Evolutionary conservation across 345 rosid genomes (phyloP).

Genomic region (Noccaea caerulescens): DNA sequence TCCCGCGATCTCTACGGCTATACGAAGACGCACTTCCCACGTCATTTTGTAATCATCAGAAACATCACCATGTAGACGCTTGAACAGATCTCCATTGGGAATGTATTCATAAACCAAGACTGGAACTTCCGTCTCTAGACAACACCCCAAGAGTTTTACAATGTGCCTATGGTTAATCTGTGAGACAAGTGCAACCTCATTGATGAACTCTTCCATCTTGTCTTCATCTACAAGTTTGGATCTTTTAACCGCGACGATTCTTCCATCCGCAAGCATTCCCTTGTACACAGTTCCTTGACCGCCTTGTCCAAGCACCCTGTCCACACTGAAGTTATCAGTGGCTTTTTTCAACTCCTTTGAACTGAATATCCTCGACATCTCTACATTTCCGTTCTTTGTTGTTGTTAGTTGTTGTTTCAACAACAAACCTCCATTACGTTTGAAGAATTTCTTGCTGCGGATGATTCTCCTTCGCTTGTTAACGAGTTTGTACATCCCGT

Average conservation of each 20-base stretch:
- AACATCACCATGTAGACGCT: slow-evolving; percentile 39
- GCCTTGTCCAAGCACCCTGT: slow-evolving; percentile 48
- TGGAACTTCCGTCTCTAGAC: slow-evolving; percentile 37
- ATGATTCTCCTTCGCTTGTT: slow-evolving; percentile 21
- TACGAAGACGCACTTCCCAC: slow-evolving; percentile 49
- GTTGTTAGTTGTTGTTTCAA: slow-evolving; percentile 42
- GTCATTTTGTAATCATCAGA: slow-evolving; percentile 26
- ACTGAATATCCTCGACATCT: slow-evolving; percentile 27
- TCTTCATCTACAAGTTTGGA: slow-evolving; percentile 25
- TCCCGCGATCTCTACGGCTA: slow-evolving; percentile 42
- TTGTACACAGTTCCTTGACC: slow-evolving; percentile 48
- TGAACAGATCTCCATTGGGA: slow-evolving; percentile 49
- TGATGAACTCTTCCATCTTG: slow-evolving; percentile 49
- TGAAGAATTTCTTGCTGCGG: slow-evolving; percentile 20
- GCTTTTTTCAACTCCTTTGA: slow-evolving; percentile 33
- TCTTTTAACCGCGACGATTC: slow-evolving; percentile 43
- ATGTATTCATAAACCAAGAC: slow-evolving; percentile 45
- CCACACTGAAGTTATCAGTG: slow-evolving; percentile 11
- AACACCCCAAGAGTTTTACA: slow-evolving; percentile 50
- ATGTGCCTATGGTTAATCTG: slow-evolving; percentile 48
- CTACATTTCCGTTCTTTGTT: slow-evolving; percentile 10
- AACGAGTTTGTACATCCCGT: slow-evolving; percentile 1
- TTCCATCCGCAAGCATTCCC: slow-evolving; percentile 49
- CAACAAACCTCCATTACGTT: slow-evolving; percentile 45
- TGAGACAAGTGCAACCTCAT: slow-evolving; percentile 49